Evolutionary conservation across 352 stramenopile species (phyloP).

Genomic region (Phytophthora macrochlamydospora): DNA sequence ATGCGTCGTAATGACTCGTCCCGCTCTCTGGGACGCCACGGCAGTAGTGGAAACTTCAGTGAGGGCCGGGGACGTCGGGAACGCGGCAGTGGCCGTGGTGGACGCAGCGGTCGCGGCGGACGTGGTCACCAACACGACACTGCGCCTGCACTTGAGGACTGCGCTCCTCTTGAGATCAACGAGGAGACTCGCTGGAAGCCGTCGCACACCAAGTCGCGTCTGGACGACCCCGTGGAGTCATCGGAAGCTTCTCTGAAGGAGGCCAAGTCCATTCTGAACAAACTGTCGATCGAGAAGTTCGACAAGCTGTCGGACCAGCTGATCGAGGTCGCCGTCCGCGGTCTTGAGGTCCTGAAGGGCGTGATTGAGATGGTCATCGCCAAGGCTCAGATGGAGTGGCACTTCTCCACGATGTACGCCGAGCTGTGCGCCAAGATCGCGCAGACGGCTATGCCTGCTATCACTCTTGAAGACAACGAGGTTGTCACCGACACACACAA

Average conservation of each 20-base stretch:
- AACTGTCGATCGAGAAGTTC: constrained; percentile 97
- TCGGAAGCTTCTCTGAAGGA: constrained; percentile 86
- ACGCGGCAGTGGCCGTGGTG: constrained; percentile 48
- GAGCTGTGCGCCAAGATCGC: constrained; percentile 93
- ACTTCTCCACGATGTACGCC: constrained; percentile 97
- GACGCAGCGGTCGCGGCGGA: constrained; percentile 47
- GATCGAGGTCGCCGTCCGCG: constrained; percentile 89
- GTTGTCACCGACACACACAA: constrained; percentile 84
- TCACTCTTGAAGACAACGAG: constrained; percentile 68
- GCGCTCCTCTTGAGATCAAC: constrained; percentile 75
- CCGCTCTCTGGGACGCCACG: constrained; percentile 47
- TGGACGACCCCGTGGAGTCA: constrained; percentile 49
- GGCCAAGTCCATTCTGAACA: constrained; percentile 95
- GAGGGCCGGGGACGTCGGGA: constrained; percentile 44
- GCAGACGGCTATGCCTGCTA: constrained; percentile 80
- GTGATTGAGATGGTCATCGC: constrained; percentile 94
- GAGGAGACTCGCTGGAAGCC: constrained; percentile 87
- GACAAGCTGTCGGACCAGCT: constrained; percentile 94
- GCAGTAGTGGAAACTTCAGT: constrained; percentile 45
- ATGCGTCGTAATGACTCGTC: constrained; percentile 50
- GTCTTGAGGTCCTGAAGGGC: constrained; percentile 79
- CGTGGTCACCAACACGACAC: constrained; percentile 49
- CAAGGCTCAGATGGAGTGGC: constrained; percentile 96
- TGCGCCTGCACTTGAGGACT: constrained; percentile 64
- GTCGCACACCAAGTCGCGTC: constrained; percentile 59